Conservation (phyloP, 306 rosid genomes). For the Medicago lupulina region DNA sequence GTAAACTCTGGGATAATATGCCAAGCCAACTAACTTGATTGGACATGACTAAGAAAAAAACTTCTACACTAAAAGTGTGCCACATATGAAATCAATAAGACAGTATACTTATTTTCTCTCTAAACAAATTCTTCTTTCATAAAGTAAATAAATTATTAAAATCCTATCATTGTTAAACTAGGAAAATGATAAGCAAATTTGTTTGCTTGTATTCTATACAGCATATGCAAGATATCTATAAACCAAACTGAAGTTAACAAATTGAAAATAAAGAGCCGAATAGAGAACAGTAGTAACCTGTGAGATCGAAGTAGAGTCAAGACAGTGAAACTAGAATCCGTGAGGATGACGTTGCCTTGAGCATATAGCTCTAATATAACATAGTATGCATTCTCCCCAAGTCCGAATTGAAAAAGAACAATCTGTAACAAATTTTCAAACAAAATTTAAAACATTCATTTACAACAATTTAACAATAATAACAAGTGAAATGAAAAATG, state of each 20-base stretch:
- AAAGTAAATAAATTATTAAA: background rate
- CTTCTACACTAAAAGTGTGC: background rate
- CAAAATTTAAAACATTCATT: background rate
- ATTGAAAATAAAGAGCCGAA: slow-evolving; percentile 28
- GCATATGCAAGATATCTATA: background rate
- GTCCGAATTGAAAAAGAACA: slow-evolving; percentile 91
- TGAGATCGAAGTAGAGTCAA: slow-evolving; percentile 98
- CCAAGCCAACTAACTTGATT: background rate
- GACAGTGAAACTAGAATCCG: slow-evolving; percentile 82
- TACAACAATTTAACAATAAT: background rate
- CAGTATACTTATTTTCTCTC: background rate
- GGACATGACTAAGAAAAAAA: background rate
- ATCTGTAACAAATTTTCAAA: slow-evolving; percentile 63
- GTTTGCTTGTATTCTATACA: background rate
- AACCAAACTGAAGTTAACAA: slow-evolving; percentile 20
- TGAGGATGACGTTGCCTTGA: slow-evolving; percentile 90
- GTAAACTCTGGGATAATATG: background rate
- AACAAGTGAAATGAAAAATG: slow-evolving; percentile 16
- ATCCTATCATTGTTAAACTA: background rate
- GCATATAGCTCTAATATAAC: slow-evolving; percentile 94
- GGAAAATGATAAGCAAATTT: slow-evolving; percentile 28
- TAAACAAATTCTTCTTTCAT: background rate
- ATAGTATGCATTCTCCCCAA: slow-evolving; percentile 87
- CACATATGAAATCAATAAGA: slow-evolving; percentile 16
- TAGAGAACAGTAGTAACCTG: slow-evolving; percentile 56